Percentiles rank a stretch among this genome's conserved stretches.
Conservation (phyloP, 306 rosid species). For the Dalbergia oliveri region DNA sequence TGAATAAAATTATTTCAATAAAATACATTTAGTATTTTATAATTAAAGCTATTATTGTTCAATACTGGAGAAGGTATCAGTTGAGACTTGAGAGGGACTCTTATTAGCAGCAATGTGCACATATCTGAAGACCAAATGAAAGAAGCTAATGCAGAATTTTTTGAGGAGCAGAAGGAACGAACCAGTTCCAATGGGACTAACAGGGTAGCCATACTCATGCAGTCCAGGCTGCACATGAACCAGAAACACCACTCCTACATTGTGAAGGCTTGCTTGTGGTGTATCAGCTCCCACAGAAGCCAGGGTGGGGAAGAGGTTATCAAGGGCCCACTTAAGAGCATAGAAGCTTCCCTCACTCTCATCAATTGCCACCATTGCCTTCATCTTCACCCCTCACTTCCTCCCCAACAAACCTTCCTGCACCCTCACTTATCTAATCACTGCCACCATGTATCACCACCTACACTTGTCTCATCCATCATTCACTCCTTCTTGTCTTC, state of each 20-base stretch:
- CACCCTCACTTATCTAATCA: not conserved
- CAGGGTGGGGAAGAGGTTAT: slow-evolving; percentile 39
- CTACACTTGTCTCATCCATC: not conserved
- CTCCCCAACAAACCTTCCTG: not conserved
- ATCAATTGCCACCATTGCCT: slow-evolving; percentile 64
- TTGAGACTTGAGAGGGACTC: too few relatives aligned
- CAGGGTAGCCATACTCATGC: slow-evolving; percentile 43
- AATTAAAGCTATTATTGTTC: too few relatives aligned
- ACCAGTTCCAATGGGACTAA: slow-evolving; percentile 48
- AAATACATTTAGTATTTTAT: too few relatives aligned
- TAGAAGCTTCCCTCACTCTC: slow-evolving; percentile 58
- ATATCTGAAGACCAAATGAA: too few relatives aligned
- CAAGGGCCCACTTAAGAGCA: slow-evolving; percentile 54
- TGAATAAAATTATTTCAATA: too few relatives aligned
- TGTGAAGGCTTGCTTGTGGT: slow-evolving; percentile 15
- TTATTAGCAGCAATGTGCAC: too few relatives aligned
- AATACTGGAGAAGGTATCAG: too few relatives aligned
- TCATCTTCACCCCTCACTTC: slow-evolving; percentile 42
- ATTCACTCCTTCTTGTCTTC: not conserved
- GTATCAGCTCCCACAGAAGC: not conserved
- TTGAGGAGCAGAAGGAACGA: not conserved
- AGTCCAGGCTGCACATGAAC: slow-evolving; percentile 55
- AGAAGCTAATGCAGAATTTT: too few relatives aligned
- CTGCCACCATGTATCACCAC: not conserved
- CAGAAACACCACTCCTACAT: slow-evolving; percentile 42